Conservation (phyloP, 345 rosid genomes). For the Salix arbutifolia region DNA sequence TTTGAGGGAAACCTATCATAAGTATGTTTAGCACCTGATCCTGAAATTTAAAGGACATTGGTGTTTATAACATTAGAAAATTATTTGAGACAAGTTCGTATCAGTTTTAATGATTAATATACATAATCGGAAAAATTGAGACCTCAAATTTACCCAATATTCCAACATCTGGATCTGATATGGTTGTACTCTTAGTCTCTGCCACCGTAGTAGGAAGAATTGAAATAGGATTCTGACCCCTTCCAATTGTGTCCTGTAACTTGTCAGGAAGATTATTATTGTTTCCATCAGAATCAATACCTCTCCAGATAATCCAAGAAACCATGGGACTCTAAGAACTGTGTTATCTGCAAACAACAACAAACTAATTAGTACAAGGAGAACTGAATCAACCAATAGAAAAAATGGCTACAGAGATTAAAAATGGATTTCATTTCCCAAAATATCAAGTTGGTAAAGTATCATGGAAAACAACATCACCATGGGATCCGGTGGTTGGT, state of each 20-base stretch:
- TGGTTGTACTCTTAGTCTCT: slow-evolving; percentile 83
- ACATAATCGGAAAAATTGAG: background rate
- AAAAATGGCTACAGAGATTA: background rate
- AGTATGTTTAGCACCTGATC: slow-evolving; percentile 78
- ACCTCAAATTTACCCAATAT: slow-evolving; percentile 47
- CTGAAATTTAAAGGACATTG: slow-evolving; percentile 31
- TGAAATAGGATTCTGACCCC: slow-evolving; percentile 88
- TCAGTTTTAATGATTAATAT: background rate
- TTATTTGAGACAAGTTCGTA: background rate
- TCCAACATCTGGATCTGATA: slow-evolving; percentile 69
- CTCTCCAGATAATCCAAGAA: slow-evolving; percentile 95
- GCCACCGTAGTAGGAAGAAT: slow-evolving; percentile 55
- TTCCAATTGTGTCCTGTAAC: slow-evolving; percentile 92
- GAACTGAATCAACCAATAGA: background rate
- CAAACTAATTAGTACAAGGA: background rate
- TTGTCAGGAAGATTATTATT: slow-evolving; percentile 89
- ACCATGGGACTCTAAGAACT: slow-evolving; percentile 78
- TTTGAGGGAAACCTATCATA: slow-evolving; percentile 96
- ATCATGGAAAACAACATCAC: too few species aligned
- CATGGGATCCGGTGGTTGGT: too few species aligned
- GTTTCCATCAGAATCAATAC: too few species aligned
- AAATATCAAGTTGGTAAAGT: too few species aligned
- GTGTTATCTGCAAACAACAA: slow-evolving; percentile 53
- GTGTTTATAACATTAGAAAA: background rate
- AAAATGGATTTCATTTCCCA: too few species aligned